Conservation (phyloP, 2,329 filamentous ascomycete species). For the Cladosporium cucumerinum region DNA sequence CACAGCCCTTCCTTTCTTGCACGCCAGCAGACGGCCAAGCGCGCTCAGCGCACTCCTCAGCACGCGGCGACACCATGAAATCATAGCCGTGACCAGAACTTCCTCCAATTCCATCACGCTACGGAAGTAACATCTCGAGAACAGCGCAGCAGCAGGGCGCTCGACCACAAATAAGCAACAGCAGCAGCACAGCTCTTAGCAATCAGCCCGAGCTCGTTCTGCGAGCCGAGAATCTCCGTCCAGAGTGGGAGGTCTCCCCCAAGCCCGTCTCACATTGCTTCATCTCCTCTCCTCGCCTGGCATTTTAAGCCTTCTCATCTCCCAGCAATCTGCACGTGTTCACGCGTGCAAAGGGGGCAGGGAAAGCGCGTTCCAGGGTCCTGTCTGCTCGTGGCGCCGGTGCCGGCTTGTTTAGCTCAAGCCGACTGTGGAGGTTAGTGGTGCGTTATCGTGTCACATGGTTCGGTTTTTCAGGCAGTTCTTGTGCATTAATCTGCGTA, state of each 20-base stretch:
- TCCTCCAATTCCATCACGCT: background rate
- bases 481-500: too few species aligned
- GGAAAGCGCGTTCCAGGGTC: background rate
- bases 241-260: background rate
- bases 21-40: background rate
- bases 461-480: background rate
- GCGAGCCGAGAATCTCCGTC: slow-evolving; percentile 9
- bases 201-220: slow-evolving; percentile 8
- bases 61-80: background rate
- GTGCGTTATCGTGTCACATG: background rate
- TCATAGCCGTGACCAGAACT: slow-evolving; percentile 7
- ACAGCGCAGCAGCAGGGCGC: background rate
- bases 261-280: background rate
- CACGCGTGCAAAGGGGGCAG: background rate
- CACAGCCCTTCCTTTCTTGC: background rate
- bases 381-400: background rate
- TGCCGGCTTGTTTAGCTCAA: background rate
- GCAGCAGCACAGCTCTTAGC: background rate
- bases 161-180: background rate
- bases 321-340: background rate
- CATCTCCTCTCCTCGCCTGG: background rate
- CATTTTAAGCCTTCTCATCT: background rate
- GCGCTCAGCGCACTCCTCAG: slow-evolving; percentile 3
- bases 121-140: background rate
- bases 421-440: background rate